These are phyloP conservation scores for Fusarium sp. DNA, from an alignment of 2,329 filamentous ascomycete species.

Conservation along the genomic window DNA sequence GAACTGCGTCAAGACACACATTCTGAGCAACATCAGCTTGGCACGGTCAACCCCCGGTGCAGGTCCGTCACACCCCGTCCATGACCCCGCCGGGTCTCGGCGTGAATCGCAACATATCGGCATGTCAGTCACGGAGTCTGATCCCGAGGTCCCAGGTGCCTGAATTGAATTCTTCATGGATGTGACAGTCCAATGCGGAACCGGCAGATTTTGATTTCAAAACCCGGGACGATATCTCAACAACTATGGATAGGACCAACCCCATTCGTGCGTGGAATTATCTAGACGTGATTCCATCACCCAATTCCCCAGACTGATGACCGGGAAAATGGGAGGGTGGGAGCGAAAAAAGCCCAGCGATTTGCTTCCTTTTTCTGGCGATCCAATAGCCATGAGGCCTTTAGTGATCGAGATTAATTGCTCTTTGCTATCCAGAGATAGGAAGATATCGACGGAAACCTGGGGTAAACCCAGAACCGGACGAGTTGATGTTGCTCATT, in stretches of 20 bases:
- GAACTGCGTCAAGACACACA: conserved; percentile 15
- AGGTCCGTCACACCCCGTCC: conserved; percentile 31
- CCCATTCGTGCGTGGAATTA: conserved; percentile 41
- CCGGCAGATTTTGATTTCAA: conserved; percentile 35
- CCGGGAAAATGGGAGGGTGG: conserved; percentile 29
- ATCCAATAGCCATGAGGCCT: conserved; percentile 40
- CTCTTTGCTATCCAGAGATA: conserved; percentile 29
- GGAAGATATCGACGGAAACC: conserved; percentile 44
- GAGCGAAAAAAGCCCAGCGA: conserved; percentile 14
- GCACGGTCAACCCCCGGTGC: conserved; percentile 30
- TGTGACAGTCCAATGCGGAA: conserved; percentile 30
- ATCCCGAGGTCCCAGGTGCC: conserved; percentile 12
- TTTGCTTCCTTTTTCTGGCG: conserved; percentile 30
- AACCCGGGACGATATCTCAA: conserved; percentile 25
- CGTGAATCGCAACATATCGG: conserved; percentile 28
- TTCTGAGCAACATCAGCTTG: conserved; percentile 12
- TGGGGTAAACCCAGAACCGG: conserved; percentile 37
- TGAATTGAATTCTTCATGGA: conserved; percentile 8
- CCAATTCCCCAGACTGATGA: conserved; percentile 29
- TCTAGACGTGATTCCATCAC: conserved; percentile 41
- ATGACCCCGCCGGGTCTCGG: conserved; percentile 33
- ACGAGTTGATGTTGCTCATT: conserved; percentile 44
- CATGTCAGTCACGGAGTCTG: conserved; percentile 16
- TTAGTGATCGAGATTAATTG: conserved; percentile 43
- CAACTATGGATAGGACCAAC: conserved; percentile 13